phyloP scores from a whole-genome alignment of 805 yeast genomes.

The Candida tammaniensis region DNA sequence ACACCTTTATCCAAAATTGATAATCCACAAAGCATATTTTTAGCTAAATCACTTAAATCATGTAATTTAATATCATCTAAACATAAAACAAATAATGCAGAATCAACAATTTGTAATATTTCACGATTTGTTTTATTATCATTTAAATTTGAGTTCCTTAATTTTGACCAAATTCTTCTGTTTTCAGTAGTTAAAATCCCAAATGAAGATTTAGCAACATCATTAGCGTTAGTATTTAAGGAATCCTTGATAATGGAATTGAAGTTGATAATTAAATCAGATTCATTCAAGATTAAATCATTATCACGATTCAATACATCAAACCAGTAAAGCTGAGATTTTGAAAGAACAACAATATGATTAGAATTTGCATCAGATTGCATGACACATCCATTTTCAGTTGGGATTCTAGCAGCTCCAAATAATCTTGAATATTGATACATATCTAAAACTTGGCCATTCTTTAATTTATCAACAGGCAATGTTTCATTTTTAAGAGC shows the following conservation, averaged over 20 bases:
- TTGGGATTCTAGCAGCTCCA: slow-evolving; percentile 86
- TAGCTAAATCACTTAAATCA: slow-evolving; percentile 63
- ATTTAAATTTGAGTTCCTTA: slow-evolving; percentile 50
- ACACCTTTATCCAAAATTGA: slow-evolving; percentile 77
- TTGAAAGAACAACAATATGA: slow-evolving; percentile 78
- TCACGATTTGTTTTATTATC: slow-evolving; percentile 59
- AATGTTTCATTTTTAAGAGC: slow-evolving; percentile 75
- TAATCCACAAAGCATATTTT: slow-evolving; percentile 86
- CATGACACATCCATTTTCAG: slow-evolving; percentile 75
- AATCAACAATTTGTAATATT: slow-evolving; percentile 71
- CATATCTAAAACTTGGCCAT: slow-evolving; percentile 73
- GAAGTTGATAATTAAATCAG: slow-evolving; percentile 71
- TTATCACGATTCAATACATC: slow-evolving; percentile 78
- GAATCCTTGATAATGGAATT: slow-evolving; percentile 78
- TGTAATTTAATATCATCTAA: slow-evolving; percentile 73
- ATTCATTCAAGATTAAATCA: slow-evolving; percentile 69
- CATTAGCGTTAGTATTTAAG: slow-evolving; percentile 46
- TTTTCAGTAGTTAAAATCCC: slow-evolving; percentile 91
- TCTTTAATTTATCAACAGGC: slow-evolving; percentile 65
- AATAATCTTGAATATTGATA: slow-evolving; percentile 85
- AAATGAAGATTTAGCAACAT: slow-evolving; percentile 72
- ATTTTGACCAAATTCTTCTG: slow-evolving; percentile 80
- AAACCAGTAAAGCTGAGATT: slow-evolving; percentile 93
- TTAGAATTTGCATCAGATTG: slow-evolving; percentile 74
- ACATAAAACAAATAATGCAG: slow-evolving; percentile 79